These are phyloP conservation scores for Spencermartinsiella europaea DNA, from an alignment of 805 yeast species.

Conservation along the genomic window DNA sequence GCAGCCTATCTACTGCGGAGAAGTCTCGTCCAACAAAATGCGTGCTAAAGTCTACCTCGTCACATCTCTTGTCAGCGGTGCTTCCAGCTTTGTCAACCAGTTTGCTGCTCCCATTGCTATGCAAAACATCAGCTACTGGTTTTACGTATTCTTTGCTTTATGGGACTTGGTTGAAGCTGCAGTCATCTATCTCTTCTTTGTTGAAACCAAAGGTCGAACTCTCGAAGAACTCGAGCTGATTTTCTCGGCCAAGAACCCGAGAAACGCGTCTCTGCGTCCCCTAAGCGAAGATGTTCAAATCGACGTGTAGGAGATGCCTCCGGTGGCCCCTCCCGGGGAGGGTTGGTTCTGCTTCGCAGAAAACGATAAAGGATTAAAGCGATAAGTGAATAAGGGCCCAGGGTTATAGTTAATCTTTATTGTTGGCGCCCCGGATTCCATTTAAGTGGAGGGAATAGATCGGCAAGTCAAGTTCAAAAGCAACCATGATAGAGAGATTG, in stretches of 20 bases:
- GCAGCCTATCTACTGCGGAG: slow-evolving; percentile 31
- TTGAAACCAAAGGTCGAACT: slow-evolving; percentile 22
- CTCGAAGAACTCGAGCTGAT: slow-evolving; percentile 16
- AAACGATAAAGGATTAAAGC: no score
- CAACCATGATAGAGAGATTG: no score
- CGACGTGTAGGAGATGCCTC: no score
- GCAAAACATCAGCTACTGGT: slow-evolving; percentile 31
- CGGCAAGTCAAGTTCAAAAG: no score
- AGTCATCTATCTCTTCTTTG: slow-evolving; percentile 33
- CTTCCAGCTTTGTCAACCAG: slow-evolving; percentile 22
- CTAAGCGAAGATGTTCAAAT: not conserved
- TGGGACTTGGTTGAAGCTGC: slow-evolving; percentile 28
- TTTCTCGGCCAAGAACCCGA: slow-evolving; percentile 11
- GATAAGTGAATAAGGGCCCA: no score
- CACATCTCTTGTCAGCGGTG: slow-evolving; percentile 5
- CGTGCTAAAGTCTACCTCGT: slow-evolving; percentile 26
- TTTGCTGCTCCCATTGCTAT: slow-evolving; percentile 26
- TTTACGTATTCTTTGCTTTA: slow-evolving; percentile 30
- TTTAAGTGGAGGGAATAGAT: no score
- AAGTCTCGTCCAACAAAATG: slow-evolving; percentile 25
- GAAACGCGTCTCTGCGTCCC: slow-evolving; percentile 6
- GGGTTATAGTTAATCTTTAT: no score
- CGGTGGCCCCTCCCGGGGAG: no score
- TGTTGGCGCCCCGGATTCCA: no score
- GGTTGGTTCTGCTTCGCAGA: no score